Evolutionary conservation across 768 basidiomycete genomes (phyloP).

Genomic region (Dacryopinax spathularia): DNA sequence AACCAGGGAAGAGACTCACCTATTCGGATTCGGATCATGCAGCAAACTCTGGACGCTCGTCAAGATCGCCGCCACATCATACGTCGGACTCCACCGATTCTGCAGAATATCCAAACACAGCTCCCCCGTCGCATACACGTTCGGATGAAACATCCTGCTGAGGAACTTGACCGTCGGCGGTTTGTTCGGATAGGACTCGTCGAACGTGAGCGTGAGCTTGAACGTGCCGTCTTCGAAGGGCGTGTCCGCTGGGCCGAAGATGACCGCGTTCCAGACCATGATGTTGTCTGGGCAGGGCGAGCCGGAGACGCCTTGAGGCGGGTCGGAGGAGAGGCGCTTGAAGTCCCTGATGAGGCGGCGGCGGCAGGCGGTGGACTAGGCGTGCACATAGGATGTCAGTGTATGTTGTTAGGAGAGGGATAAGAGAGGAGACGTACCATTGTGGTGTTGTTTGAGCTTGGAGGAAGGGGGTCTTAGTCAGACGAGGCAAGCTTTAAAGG

Average conservation of each 20-base stretch:
- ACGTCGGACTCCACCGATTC: conserved; percentile 97
- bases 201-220: conserved; percentile 87
- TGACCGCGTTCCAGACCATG: conserved; percentile 99
- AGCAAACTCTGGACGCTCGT: conserved; percentile 91
- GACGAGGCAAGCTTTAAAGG: neutral
- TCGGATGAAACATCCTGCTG: conserved; percentile 96
- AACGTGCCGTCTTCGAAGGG: conserved; percentile 99
- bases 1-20: conserved; percentile 26
- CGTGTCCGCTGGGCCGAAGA: conserved; percentile 98
- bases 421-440: neutral
- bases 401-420: neutral
- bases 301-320: conserved; percentile 90
- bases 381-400: too few species aligned
- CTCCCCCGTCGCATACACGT: conserved; percentile 96
- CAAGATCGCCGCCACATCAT: conserved; percentile 95
- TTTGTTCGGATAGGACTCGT: conserved; percentile 97
- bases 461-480: neutral
- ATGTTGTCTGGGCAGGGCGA: conserved; percentile 97
- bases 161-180: conserved; percentile 96
- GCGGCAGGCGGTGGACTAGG: conserved; percentile 81
- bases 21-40: conserved; percentile 93
- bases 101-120: conserved; percentile 97
- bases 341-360: conserved; percentile 96
- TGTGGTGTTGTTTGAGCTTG: neutral
- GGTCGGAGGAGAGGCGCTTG: conserved; percentile 86